Percentiles rank a stretch among this genome's conserved stretches.
phyloP scores from a whole-genome alignment of 2,329 filamentous ascomycete genomes.

The Thielaviopsis musarum region DNA sequence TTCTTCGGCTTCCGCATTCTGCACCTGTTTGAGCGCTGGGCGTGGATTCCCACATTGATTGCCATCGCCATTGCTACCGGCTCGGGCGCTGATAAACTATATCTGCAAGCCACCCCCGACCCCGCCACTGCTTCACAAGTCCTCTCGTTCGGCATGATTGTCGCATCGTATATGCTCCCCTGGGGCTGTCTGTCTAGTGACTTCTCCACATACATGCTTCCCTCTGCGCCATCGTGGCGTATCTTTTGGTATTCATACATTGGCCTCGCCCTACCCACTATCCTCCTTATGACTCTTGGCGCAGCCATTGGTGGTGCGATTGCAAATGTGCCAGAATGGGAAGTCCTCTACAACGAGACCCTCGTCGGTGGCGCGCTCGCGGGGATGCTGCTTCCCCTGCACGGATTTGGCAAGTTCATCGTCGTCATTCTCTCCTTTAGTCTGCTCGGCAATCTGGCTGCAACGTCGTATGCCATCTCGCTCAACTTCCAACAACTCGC shows the following conservation, averaged over 20 bases:
- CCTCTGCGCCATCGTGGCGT: constrained; percentile 23
- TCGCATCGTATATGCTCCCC: constrained; percentile 47
- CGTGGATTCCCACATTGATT: constrained; percentile 38
- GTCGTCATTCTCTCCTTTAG: constrained; percentile 40
- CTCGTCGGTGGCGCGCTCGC: constrained; percentile 41
- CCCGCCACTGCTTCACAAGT: constrained; percentile 23
- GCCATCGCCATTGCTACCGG: constrained; percentile 37
- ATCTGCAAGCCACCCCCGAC: constrained; percentile 25
- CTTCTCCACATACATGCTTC: constrained; percentile 43
- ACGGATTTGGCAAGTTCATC: constrained; percentile 45
- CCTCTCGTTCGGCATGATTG: constrained; percentile 40
- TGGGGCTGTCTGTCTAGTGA: constrained; percentile 43
- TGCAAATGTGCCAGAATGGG: constrained; percentile 35
- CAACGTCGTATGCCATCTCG: constrained; percentile 44
- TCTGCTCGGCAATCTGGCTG: constrained; percentile 41
- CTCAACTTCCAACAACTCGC: constrained; percentile 48
- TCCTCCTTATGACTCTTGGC: constrained; percentile 44
- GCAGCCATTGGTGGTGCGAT: constrained; percentile 47
- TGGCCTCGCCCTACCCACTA: constrained; percentile 36
- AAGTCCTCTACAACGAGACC: constrained; percentile 33
- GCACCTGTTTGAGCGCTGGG: constrained; percentile 40
- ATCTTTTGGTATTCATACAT: constrained; percentile 40
- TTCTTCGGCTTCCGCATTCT: constrained; percentile 43
- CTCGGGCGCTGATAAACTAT: constrained; percentile 32
- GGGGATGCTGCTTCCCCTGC: constrained; percentile 39